Conservation (phyloP, 164 flowering plant genomes). For the Warburgia ugandensis region DNA sequence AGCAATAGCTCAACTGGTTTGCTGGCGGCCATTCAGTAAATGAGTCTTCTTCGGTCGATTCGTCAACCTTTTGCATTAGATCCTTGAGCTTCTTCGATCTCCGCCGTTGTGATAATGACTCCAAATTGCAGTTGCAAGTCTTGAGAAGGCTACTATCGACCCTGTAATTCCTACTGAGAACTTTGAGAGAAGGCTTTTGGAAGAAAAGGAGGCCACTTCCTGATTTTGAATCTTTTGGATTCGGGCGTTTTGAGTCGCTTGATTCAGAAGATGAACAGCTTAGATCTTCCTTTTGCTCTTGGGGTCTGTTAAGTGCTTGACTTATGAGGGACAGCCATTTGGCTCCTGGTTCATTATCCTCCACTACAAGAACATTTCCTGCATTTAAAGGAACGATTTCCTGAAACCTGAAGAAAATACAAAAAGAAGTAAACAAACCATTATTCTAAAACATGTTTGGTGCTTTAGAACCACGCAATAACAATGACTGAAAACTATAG, state of each 20-base stretch:
- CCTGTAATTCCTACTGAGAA: slow-evolving; percentile 39
- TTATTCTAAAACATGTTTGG: slow-evolving; percentile 1
- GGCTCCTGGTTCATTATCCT: slow-evolving; percentile 88
- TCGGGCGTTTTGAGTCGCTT: slow-evolving; percentile 8
- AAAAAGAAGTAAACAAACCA: slow-evolving; percentile 1
- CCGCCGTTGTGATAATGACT: slow-evolving; percentile 19
- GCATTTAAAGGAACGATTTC: slow-evolving; percentile 95
- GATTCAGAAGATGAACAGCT: slow-evolving; percentile 18
- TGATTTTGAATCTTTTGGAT: slow-evolving; percentile 20
- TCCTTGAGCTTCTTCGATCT: slow-evolving; percentile 26
- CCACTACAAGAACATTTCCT: slow-evolving; percentile 77
- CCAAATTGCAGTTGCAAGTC: slow-evolving; percentile 63
- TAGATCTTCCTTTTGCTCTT: slow-evolving; percentile 14
- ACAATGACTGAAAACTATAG: no score
- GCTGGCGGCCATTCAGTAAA: slow-evolving; percentile 17
- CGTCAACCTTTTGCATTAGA: no score
- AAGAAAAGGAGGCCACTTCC: slow-evolving; percentile 33
- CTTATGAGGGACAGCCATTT: slow-evolving; percentile 77
- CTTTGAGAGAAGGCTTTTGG: slow-evolving; percentile 76
- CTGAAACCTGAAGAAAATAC: slow-evolving; percentile 66
- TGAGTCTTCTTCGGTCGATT: slow-evolving; percentile 20
- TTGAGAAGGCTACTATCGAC: slow-evolving; percentile 55
- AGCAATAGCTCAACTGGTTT: slow-evolving; percentile 32
- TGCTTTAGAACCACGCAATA: neutral
- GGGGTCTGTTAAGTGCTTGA: slow-evolving; percentile 68